phyloP scores from a whole-genome alignment of 345 rosid species.

The Aegle marmelos region DNA sequence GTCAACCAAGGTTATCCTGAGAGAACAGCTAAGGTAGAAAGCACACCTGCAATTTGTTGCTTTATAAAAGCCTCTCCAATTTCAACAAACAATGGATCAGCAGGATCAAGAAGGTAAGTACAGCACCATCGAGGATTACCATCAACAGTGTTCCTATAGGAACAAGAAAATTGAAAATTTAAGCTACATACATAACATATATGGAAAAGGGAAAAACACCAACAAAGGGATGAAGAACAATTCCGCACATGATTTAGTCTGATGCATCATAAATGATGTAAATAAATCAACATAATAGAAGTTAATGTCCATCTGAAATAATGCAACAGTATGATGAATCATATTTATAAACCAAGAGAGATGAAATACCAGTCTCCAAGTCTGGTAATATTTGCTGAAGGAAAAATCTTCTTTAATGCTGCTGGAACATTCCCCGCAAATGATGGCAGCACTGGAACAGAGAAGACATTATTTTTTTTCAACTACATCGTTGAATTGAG shows the following conservation, averaged over 20 bases:
- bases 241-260: neutral
- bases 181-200: neutral
- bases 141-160: slow-evolving; percentile 86
- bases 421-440: slow-evolving; percentile 98
- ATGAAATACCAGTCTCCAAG: slow-evolving; percentile 82
- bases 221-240: neutral
- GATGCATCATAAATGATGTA: slow-evolving; percentile 1
- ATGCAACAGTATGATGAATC: neutral
- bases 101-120: slow-evolving; percentile 88
- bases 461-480: slow-evolving; percentile 11
- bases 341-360: slow-evolving; percentile 3
- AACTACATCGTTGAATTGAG: neutral
- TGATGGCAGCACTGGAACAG: slow-evolving; percentile 79
- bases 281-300: slow-evolving; percentile 1
- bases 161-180: slow-evolving; percentile 12
- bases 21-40: slow-evolving; percentile 5
- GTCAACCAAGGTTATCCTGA: neutral
- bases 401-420: slow-evolving; percentile 68
- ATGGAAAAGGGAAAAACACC: neutral
- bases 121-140: slow-evolving; percentile 89
- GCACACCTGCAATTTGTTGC: slow-evolving; percentile 67
- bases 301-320: slow-evolving; percentile 3
- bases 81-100: slow-evolving; percentile 80
- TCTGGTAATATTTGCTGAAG: slow-evolving; percentile 77
- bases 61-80: slow-evolving; percentile 83